These are phyloP conservation scores for Cutaneotrichosporon daszewskae DNA, from an alignment of 1,284 basidiomycete genomes.

Conservation along the genomic window DNA sequence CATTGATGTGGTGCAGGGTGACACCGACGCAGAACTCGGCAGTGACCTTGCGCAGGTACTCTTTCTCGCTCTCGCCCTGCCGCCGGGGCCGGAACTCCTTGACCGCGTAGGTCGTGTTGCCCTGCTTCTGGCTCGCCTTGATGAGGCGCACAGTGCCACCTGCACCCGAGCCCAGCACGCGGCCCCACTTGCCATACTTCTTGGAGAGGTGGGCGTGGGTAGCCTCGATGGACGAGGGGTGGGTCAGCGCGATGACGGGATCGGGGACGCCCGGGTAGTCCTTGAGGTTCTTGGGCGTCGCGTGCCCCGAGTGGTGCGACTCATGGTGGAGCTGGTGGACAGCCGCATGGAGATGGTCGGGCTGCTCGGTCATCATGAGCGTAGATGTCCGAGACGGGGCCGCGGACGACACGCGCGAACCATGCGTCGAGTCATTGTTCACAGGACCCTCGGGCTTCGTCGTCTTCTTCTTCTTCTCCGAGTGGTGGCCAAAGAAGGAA, in stretches of 20 bases:
- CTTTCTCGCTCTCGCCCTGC: constrained; percentile 81
- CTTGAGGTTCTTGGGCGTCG: constrained; percentile 35
- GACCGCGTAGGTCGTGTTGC: constrained; percentile 82
- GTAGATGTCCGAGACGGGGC: constrained; percentile 36
- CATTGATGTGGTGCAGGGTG: constrained; percentile 90
- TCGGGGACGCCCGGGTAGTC: constrained; percentile 44
- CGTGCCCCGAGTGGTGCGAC: constrained; percentile 26
- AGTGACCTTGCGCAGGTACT: constrained; percentile 98
- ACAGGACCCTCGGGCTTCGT: constrained; percentile 28
- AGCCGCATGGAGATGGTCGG: neutral
- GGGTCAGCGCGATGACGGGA: constrained; percentile 42
- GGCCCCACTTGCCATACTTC: constrained; percentile 99
- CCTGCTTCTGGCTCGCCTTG: constrained; percentile 72
- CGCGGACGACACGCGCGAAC: constrained; percentile 26
- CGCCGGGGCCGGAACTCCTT: constrained; percentile 94
- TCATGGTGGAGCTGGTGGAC: constrained; percentile 7
- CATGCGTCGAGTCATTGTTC: constrained; percentile 24
- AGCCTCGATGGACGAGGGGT: constrained; percentile 59
- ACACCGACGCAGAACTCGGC: constrained; percentile 98
- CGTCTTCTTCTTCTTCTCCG: constrained; percentile 39
- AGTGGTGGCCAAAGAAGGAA: constrained; percentile 45
- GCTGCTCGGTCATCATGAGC: constrained; percentile 24
- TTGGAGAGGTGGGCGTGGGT: constrained; percentile 89
- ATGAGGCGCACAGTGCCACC: constrained; percentile 97
- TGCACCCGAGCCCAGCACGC: constrained; percentile 88